Evolutionary conservation across 2,329 filamentous ascomycete genomes (phyloP), one percentile per base, ranked within the genome.

Genomic region (Trichoderma sp.): DNA sequence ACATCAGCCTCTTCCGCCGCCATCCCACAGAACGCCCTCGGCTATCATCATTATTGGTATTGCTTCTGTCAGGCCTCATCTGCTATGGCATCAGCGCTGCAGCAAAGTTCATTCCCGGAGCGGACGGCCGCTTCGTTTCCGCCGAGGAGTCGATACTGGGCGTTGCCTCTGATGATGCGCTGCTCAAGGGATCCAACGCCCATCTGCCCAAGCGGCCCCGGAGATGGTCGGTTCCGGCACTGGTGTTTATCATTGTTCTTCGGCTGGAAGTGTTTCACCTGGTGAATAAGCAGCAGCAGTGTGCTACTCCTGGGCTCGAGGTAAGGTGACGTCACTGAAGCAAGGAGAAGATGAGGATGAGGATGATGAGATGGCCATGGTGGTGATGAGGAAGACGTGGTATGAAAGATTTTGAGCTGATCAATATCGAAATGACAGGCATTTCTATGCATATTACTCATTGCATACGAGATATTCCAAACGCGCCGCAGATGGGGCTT

Each of bases 271-370:
- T 82, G 2, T 80, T 82, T 43, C 78, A 83, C 59, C 74, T 72
- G 39, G 78, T 84, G 1, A 77, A 80, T 15, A 73, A 74, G 28
- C 77, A 81, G 65, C 78, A 83, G 43, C 83, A 85, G 72, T 87
- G 84, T 69, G 77, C 82, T 7, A 75, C 73, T 14, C 75, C 79
- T 21, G 83, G 83, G 3, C 69, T 85, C 17, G 82, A 85, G 78
- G 83, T 77, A 68, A 66, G 71, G 60, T 65, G 63, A 65, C 57
- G 50, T 61, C 58, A 66, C 34, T 61, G 55, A 64, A 60, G 48
- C 30, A 26, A 17, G 28, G 28, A 30, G 34, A 39, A 14, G 34
- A 39, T 41, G 5, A 50, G 17, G 9, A 28, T 17, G 39, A 28
- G 14, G 24, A 30, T 24, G 4, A 19, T 19, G 39, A 47, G 26